These are phyloP conservation scores for Cenchrus fungigraminus DNA, from an alignment of 176 grass and related monocot species.

Conservation along the genomic window DNA sequence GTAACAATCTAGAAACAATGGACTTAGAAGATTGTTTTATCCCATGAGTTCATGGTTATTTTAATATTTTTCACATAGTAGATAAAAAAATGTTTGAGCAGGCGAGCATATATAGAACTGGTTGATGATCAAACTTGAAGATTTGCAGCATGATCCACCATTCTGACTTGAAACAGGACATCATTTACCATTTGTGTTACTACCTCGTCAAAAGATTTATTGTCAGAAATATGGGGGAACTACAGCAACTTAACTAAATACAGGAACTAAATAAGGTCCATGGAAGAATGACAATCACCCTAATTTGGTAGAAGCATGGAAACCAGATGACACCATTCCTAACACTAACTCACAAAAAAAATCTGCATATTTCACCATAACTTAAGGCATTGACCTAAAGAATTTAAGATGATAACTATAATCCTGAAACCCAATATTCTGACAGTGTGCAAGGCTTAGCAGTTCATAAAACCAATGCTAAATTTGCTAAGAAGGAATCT, in stretches of 20 bases:
- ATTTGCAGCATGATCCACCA: neutral
- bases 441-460: neutral
- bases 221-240: neutral
- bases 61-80: neutral
- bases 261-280: neutral
- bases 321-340: neutral
- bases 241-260: neutral
- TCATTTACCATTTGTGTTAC: neutral
- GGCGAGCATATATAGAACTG: neutral
- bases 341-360: too few relatives aligned
- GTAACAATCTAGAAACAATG: neutral
- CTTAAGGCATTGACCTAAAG: neutral
- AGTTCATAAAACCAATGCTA: neutral
- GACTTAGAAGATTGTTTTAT: neutral
- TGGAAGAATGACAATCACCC: constrained; percentile 1
- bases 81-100: neutral
- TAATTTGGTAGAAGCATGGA: constrained; percentile 9
- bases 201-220: neutral
- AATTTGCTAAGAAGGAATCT: neutral
- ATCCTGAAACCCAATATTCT: neutral
- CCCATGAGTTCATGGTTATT: constrained; percentile 15
- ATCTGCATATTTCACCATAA: neutral
- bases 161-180: neutral
- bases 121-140: neutral
- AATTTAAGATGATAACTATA: neutral